phyloP scores from a whole-genome alignment of 805 yeast genomes.

The Saccharomyces eubayanus region DNA sequence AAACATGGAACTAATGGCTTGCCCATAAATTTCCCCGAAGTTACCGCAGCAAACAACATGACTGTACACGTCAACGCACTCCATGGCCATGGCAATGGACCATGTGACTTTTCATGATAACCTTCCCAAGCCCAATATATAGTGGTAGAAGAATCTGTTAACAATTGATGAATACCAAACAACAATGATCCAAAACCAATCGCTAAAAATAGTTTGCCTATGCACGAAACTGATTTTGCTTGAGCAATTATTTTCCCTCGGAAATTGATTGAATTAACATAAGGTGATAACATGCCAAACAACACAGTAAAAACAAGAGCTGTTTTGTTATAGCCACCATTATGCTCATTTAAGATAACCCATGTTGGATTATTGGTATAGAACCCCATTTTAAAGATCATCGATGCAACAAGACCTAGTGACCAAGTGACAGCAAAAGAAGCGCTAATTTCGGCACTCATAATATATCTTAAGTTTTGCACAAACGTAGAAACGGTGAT shows the following conservation, averaged over 20 bases:
- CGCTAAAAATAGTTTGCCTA: constrained; percentile 28
- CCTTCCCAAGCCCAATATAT: constrained; percentile 98
- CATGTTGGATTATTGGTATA: constrained; percentile 90
- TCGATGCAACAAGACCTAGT: constrained; percentile 65
- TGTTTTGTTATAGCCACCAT: constrained; percentile 77
- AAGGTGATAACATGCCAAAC: constrained; percentile 57
- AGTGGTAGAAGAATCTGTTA: constrained; percentile 77
- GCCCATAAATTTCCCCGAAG: constrained; percentile 11
- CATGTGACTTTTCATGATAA: constrained; percentile 76
- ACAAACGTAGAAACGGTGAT: constrained; percentile 56
- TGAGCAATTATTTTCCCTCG: constrained; percentile 14
- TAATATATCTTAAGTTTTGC: constrained; percentile 39
- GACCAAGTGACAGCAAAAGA: constrained; percentile 22
- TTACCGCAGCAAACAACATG: constrained; percentile 48
- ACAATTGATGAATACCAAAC: constrained; percentile 62
- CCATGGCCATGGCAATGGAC: constrained; percentile 61
- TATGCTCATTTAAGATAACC: constrained; percentile 82
- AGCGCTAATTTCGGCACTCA: constrained; percentile 20
- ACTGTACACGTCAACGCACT: constrained; percentile 58
- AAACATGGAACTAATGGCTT: constrained; percentile 21
- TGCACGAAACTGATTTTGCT: constrained; percentile 1
- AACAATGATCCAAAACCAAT: constrained; percentile 70
- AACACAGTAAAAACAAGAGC: constrained; percentile 41
- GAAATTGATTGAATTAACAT: constrained; percentile 19
- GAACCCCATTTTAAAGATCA: constrained; percentile 64